A percentile compares a stretch with the other conserved stretches of the same genome.
Conservation (phyloP, 805 yeast species). For the Saccharomycopsis sp. region DNA sequence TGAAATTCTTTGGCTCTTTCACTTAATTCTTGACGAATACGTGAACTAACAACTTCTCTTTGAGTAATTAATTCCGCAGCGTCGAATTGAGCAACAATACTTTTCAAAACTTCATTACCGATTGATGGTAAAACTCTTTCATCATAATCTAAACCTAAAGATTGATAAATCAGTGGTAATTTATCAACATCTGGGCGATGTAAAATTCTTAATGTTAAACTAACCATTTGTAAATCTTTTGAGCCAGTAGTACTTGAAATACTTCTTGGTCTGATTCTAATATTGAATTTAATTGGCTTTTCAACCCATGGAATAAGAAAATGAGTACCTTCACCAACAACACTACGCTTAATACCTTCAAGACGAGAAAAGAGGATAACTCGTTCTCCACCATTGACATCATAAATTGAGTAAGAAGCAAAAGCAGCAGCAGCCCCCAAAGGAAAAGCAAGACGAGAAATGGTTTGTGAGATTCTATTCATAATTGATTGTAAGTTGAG, state of each 20-base stretch:
- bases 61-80: slow-evolving; percentile 96
- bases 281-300: slow-evolving; percentile 81
- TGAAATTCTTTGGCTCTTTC: slow-evolving; percentile 80
- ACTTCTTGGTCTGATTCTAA: slow-evolving; percentile 89
- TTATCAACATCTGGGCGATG: slow-evolving; percentile 85
- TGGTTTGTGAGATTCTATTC: slow-evolving; percentile 22
- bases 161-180: slow-evolving; percentile 82
- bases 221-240: slow-evolving; percentile 92
- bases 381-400: slow-evolving; percentile 91
- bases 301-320: slow-evolving; percentile 95
- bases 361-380: slow-evolving; percentile 93
- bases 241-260: slow-evolving; percentile 94
- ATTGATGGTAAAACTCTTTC: slow-evolving; percentile 89
- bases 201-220: slow-evolving; percentile 82
- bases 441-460: slow-evolving; percentile 50
- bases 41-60: slow-evolving; percentile 86
- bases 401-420: slow-evolving; percentile 79
- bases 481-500: too few relatives aligned
- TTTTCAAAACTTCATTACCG: slow-evolving; percentile 83
- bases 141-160: slow-evolving; percentile 88
- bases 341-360: slow-evolving; percentile 78
- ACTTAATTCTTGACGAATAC: slow-evolving; percentile 78
- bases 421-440: slow-evolving; percentile 59
- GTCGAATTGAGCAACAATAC: slow-evolving; percentile 88
- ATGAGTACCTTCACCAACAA: slow-evolving; percentile 95